These are phyloP conservation scores for Persicaria tinctoria DNA, from an alignment of 148 eudicot species.

Conservation along the genomic window DNA sequence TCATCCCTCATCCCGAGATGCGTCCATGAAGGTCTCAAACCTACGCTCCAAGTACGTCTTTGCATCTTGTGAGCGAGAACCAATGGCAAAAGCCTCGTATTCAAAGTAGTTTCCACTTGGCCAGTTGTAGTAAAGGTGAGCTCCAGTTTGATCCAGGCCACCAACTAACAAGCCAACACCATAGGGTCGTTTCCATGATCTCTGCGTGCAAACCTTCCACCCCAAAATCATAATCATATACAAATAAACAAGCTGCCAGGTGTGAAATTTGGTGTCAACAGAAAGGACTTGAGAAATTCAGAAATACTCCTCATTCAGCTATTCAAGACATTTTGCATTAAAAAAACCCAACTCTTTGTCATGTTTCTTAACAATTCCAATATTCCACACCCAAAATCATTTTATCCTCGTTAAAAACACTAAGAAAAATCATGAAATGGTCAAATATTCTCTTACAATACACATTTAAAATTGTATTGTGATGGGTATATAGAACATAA, in stretches of 20 bases:
- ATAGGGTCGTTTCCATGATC: conserved; percentile 96
- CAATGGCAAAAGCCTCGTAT: conserved; percentile 92
- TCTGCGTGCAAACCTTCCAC: conserved; percentile 86
- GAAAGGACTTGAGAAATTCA: background rate
- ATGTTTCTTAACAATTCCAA: background rate
- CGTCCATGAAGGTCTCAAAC: conserved; percentile 55
- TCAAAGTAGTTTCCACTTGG: conserved; percentile 98
- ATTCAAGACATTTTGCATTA: background rate
- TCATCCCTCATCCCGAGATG: conserved; percentile 49
- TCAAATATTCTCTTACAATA: too few species aligned
- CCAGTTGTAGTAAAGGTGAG: conserved; percentile 97
- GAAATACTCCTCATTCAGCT: background rate
- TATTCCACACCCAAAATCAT: background rate
- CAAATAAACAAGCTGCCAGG: background rate
- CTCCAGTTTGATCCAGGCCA: conserved; percentile 93
- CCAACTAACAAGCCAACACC: conserved; percentile 93
- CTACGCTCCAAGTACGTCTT: conserved; percentile 90
- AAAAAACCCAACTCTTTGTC: background rate
- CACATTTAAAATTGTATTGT: too few species aligned
- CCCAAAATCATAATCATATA: background rate
- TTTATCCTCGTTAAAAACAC: background rate
- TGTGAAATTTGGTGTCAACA: background rate
- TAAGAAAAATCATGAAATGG: too few species aligned
- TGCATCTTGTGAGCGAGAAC: conserved; percentile 96
- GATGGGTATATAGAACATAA: too few species aligned